Evolutionary conservation across 2,329 filamentous ascomycete genomes (phyloP).

Genomic region (Graphilbum sp.): DNA sequence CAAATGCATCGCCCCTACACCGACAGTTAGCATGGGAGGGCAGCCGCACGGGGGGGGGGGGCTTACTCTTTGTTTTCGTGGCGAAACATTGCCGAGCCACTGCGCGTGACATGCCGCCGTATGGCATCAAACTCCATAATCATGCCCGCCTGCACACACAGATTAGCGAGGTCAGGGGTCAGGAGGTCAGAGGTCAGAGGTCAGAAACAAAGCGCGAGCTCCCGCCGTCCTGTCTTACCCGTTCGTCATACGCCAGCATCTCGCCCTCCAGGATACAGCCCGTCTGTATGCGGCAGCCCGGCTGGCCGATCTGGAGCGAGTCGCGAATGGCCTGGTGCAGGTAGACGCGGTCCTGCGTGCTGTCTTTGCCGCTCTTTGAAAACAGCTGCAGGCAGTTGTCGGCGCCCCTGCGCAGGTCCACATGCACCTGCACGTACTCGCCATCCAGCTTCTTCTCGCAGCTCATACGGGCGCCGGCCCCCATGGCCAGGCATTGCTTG

Average conservation of each 20-base stretch:
- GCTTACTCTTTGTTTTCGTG: not conserved
- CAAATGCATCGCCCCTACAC: slow-evolving; percentile 9
- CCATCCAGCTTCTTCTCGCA: slow-evolving; percentile 74
- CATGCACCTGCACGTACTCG: slow-evolving; percentile 80
- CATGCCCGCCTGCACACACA: slow-evolving; percentile 27
- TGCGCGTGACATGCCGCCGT: slow-evolving; percentile 60
- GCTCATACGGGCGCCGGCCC: slow-evolving; percentile 40
- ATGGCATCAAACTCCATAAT: slow-evolving; percentile 71
- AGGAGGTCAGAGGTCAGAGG: too few relatives aligned
- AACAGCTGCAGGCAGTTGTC: slow-evolving; percentile 56
- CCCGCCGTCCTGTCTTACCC: too few relatives aligned
- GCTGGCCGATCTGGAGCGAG: slow-evolving; percentile 44
- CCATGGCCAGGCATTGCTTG: slow-evolving; percentile 56
- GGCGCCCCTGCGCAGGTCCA: slow-evolving; percentile 42
- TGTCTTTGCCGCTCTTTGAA: slow-evolving; percentile 85
- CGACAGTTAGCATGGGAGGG: not conserved
- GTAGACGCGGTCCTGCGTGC: slow-evolving; percentile 50
- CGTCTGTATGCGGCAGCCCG: slow-evolving; percentile 39
- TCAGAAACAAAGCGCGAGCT: too few relatives aligned
- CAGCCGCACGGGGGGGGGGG: not conserved
- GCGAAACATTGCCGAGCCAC: slow-evolving; percentile 31
- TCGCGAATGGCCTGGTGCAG: slow-evolving; percentile 46
- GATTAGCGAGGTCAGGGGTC: too few relatives aligned
- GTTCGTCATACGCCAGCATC: slow-evolving; percentile 59
- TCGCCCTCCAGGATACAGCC: slow-evolving; percentile 75